A percentile compares a stretch with the other conserved stretches of the same genome.
Evolutionary conservation across 2,329 filamentous ascomycete species (phyloP).

Genomic region (Arthrobotrys entomopaga): DNA sequence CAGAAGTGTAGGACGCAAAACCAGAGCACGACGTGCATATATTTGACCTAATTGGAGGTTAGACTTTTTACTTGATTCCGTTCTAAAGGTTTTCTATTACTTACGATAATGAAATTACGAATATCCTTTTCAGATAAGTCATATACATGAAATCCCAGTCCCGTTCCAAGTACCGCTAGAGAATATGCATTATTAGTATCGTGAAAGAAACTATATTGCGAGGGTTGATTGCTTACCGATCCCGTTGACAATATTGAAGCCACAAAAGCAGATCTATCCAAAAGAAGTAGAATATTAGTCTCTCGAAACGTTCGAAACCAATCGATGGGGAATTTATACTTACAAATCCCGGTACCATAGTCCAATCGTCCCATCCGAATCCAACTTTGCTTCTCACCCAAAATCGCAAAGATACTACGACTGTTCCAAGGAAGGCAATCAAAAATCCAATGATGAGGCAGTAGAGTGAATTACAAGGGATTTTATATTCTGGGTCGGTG

Average conservation of each 20-base stretch:
- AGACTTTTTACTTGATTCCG: neutral
- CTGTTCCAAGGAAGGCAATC: neutral
- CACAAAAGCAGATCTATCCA: slow-evolving; percentile 26
- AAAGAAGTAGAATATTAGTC: neutral
- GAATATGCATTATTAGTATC: neutral
- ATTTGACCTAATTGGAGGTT: slow-evolving; percentile 24
- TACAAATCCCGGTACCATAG: slow-evolving; percentile 45
- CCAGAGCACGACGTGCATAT: slow-evolving; percentile 39
- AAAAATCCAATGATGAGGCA: slow-evolving; percentile 11
- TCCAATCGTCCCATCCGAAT: slow-evolving; percentile 42
- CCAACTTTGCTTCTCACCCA: slow-evolving; percentile 29
- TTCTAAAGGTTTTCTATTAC: neutral
- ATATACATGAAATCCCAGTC: slow-evolving; percentile 38
- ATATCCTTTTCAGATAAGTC: slow-evolving; percentile 38
- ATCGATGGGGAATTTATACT: neutral
- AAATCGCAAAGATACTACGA: slow-evolving; percentile 18
- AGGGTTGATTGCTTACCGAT: slow-evolving; percentile 11
- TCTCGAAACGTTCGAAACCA: too few relatives aligned
- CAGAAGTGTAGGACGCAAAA: slow-evolving; percentile 35
- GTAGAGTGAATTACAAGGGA: slow-evolving; percentile 33
- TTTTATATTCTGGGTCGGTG: slow-evolving; percentile 13
- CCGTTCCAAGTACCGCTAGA: slow-evolving; percentile 28
- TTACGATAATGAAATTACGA: slow-evolving; percentile 24
- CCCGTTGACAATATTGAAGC: slow-evolving; percentile 24
- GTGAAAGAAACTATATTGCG: neutral